Evolutionary conservation across 306 rosid genomes (phyloP).

Genomic region (Purshia tridentata): DNA sequence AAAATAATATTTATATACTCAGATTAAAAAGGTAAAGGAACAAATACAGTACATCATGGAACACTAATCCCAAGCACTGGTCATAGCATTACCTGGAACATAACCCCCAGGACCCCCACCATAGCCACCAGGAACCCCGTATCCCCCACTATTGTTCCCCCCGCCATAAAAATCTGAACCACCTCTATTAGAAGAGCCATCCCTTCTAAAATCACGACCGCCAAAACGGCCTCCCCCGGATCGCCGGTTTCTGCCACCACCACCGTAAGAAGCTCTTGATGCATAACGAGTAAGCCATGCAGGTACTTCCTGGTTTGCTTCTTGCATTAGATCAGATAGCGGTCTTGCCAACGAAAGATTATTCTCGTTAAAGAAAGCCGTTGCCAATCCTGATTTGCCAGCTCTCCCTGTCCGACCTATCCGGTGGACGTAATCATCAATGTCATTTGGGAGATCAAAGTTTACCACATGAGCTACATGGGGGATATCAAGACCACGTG

Average conservation of each 20-base stretch:
- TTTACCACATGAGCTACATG: slow-evolving; percentile 79
- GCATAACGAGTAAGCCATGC: slow-evolving; percentile 76
- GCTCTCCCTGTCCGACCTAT: slow-evolving; percentile 87
- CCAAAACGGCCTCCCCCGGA: slow-evolving; percentile 68
- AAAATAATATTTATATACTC: slow-evolving; percentile 10
- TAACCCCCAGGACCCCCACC: slow-evolving; percentile 35
- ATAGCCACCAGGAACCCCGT: slow-evolving; percentile 50
- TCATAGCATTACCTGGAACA: slow-evolving; percentile 40
- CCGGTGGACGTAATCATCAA: slow-evolving; percentile 82
- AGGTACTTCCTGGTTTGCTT: slow-evolving; percentile 81
- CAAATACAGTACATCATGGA: background rate
- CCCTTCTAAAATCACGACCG: slow-evolving; percentile 72
- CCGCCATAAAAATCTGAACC: slow-evolving; percentile 58
- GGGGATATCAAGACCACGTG: slow-evolving; percentile 86
- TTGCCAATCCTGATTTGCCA: slow-evolving; percentile 77
- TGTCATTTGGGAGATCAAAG: slow-evolving; percentile 79
- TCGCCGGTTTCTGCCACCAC: slow-evolving; percentile 50
- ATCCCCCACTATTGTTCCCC: slow-evolving; percentile 41
- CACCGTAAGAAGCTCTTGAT: slow-evolving; percentile 44
- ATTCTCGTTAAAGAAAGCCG: slow-evolving; percentile 74
- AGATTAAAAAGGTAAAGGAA: background rate
- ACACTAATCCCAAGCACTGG: slow-evolving; percentile 76
- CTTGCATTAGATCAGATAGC: slow-evolving; percentile 76
- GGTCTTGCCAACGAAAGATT: slow-evolving; percentile 61
- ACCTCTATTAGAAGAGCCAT: slow-evolving; percentile 43